Percentiles rank a stretch among this genome's conserved stretches.
phyloP scores from a whole-genome alignment of 345 rosid genomes.

The Nasturtium officinale region DNA sequence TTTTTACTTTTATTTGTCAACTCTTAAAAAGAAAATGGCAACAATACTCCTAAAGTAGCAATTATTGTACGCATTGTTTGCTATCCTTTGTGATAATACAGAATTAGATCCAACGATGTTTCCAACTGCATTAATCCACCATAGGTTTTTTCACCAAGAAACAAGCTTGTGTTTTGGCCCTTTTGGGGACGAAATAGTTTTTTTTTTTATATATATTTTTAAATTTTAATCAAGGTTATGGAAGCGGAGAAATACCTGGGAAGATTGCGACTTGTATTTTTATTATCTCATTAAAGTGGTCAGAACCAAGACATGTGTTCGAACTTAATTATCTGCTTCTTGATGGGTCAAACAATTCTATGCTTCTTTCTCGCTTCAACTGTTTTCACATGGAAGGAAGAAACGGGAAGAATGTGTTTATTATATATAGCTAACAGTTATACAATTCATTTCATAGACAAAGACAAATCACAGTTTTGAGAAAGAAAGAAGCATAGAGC shows the following conservation, averaged over 20 bases:
- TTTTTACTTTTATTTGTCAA: background rate
- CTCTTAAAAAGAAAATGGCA: background rate
- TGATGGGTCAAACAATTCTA: constrained; percentile 1
- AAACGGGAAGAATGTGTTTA: constrained; percentile 20
- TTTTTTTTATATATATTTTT: background rate
- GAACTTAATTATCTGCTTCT: constrained; percentile 10
- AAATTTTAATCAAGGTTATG: background rate
- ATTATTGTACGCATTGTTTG: background rate
- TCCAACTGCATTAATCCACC: constrained; percentile 15
- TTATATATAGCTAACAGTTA: constrained; percentile 4
- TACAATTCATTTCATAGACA: constrained; percentile 5
- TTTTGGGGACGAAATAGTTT: background rate
- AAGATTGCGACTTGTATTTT: constrained; percentile 1
- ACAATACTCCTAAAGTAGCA: background rate
- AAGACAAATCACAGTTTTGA: constrained; percentile 13
- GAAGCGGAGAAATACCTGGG: constrained; percentile 21
- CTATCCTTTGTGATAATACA: background rate
- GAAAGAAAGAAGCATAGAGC: constrained; percentile 24
- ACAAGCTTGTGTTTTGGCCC: background rate
- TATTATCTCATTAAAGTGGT: constrained; percentile 15
- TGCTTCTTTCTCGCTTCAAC: constrained; percentile 3
- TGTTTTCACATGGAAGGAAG: constrained; percentile 27
- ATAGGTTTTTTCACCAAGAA: background rate
- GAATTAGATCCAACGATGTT: background rate
- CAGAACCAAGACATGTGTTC: constrained; percentile 42